These are phyloP conservation scores for Ustilago crameri DNA, from an alignment of 1,284 basidiomycete species.

Conservation along the genomic window DNA sequence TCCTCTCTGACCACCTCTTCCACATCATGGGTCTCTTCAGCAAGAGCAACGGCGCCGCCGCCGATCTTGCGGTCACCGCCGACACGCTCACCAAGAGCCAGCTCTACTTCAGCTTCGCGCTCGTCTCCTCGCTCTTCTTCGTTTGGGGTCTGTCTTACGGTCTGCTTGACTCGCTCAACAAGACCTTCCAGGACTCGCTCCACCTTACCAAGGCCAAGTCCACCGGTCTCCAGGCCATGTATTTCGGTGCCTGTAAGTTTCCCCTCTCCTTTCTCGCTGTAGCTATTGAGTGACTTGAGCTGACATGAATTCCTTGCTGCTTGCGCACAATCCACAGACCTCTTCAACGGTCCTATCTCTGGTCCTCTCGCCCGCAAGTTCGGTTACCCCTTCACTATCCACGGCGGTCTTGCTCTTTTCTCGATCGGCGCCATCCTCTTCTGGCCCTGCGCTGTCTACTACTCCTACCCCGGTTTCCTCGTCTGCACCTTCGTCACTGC, in stretches of 20 bases:
- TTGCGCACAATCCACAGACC: not conserved
- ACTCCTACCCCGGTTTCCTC: constrained; percentile 41
- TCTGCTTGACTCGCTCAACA: constrained; percentile 85
- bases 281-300: too few species aligned
- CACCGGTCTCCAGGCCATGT: constrained; percentile 84
- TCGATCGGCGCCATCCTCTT: constrained; percentile 40
- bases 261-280: too few species aligned
- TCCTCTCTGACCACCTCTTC: not conserved
- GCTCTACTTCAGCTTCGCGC: constrained; percentile 73
- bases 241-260: constrained; percentile 73
- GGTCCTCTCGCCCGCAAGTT: constrained; percentile 52
- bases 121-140: constrained; percentile 83
- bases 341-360: constrained; percentile 43
- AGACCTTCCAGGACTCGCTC: constrained; percentile 81
- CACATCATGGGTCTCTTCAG: constrained; percentile 28
- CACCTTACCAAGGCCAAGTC: constrained; percentile 80
- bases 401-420: constrained; percentile 74
- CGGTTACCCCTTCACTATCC: constrained; percentile 72
- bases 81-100: constrained; percentile 26
- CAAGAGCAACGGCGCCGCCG: constrained; percentile 26
- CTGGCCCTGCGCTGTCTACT: constrained; percentile 39
- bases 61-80: constrained; percentile 36
- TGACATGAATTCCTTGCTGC: too few species aligned
- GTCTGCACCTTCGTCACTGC: constrained; percentile 70
- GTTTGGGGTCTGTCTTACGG: constrained; percentile 75